Conservation (phyloP, 345 rosid genomes). For the Iberis pinnata region DNA sequence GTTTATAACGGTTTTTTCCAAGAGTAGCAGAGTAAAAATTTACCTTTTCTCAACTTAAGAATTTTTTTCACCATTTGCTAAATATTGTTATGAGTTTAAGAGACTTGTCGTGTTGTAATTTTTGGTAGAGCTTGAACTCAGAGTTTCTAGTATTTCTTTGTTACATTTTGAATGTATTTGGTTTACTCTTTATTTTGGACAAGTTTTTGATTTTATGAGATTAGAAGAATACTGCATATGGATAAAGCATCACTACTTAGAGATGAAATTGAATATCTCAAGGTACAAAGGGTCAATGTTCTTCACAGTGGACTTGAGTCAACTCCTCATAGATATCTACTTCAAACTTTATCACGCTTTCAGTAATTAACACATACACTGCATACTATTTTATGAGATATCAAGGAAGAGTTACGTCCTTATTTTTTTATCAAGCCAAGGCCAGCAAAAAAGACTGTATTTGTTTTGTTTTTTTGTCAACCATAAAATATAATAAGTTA, state of each 20-base stretch:
- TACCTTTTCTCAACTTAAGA: not conserved
- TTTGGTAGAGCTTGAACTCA: not conserved
- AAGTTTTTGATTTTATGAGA: too few species aligned
- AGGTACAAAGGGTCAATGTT: constrained; percentile 91
- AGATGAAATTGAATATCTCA: constrained; percentile 88
- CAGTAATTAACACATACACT: constrained; percentile 87
- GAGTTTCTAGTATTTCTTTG: too few species aligned
- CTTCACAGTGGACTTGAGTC: constrained; percentile 86
- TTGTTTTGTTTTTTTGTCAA: too few species aligned
- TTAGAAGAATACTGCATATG: constrained; percentile 49
- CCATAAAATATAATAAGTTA: too few species aligned
- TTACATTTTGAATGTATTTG: too few species aligned
- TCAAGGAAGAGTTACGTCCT: constrained; percentile 79
- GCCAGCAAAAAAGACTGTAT: constrained; percentile 75
- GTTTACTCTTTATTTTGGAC: too few species aligned
- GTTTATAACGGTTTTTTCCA: constrained; percentile 97
- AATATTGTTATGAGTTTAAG: too few species aligned
- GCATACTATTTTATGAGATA: constrained; percentile 57
- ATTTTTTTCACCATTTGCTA: too few species aligned
- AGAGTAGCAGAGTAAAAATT: constrained; percentile 88
- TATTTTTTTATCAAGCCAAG: constrained; percentile 61
- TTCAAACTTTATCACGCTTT: constrained; percentile 55
- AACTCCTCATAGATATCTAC: constrained; percentile 51
- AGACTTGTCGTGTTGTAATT: too few species aligned
- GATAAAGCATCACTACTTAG: constrained; percentile 96